Base-by-base conservation (phyloP, 257 asterid genomes). In the Henckelia pumila region DNA sequence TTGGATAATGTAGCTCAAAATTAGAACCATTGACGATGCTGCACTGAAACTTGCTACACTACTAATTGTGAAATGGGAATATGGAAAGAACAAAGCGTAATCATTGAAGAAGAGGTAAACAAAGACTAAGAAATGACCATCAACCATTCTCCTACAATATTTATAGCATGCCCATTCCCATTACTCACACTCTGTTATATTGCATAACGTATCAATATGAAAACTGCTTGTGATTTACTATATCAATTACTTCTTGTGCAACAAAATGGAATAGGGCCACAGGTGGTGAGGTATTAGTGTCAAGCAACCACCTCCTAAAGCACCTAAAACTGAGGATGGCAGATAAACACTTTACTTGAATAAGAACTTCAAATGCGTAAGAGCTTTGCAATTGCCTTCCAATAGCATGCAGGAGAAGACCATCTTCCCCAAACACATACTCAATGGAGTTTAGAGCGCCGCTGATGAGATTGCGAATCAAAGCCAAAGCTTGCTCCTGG, bases 401-500 rank as follows among this genome's bases (percentile, higher is more conserved):
- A 70, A 88, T 84, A 76, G 95, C 82, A 81, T 75, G 87, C 71
- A 90, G 76, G 76, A 93, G 81, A 72, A 75, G 80, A 53, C 75
- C 77, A 37, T 80, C 90, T 73, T 86, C 97, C 60, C 83, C 81
- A 78, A 93, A 81, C 55, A 86, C 88, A 78, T 78, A 85, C 47
- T 88, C 78, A 19, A 83, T 73, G 61, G 89, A 85, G 76, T 84
- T 79, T 10, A 73, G 26, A 75, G 85, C 67, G 55, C 99, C 96
- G 79, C 84, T 96, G 74, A 90, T 86, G 33, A 93, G 91, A 79
- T 90, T 93, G 68, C 96, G 75, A 68, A 82, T 76, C 72, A 93
- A 76, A 72, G 92, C 90, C 77, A 90, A 76, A 69, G 88, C 92
- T 82, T 93, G 96, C 84, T 82, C 95, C 79, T 91, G 96, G 69